Evolutionary conservation across 2,329 filamentous ascomycete genomes (phyloP).

Genomic region (Sarocladium brachiariae): DNA sequence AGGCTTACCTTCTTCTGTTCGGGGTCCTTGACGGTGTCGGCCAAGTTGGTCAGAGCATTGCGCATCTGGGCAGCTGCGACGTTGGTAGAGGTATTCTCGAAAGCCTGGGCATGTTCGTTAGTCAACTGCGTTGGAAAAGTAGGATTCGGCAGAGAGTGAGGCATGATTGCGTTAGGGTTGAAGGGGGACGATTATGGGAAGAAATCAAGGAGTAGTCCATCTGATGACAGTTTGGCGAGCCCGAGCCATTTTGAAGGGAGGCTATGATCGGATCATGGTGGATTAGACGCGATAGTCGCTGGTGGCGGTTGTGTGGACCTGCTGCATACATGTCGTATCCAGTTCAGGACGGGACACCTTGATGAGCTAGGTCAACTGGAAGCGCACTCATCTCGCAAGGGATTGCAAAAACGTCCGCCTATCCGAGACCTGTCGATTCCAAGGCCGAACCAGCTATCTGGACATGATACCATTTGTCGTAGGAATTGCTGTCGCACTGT

Average conservation of each 20-base stretch:
- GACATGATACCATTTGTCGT: not conserved
- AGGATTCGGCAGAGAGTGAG: not conserved
- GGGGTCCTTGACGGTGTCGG: constrained; percentile 81
- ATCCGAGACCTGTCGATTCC: too few species aligned
- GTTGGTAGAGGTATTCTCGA: constrained; percentile 98
- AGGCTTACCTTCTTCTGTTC: constrained; percentile 70
- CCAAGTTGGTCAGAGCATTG: constrained; percentile 87
- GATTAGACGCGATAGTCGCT: not conserved
- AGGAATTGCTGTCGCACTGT: not conserved
- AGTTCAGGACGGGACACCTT: not conserved
- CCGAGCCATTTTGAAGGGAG: not conserved
- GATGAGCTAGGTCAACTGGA: not conserved
- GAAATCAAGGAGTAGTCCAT: not conserved
- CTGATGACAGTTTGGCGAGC: not conserved
- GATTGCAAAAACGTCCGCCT: too few species aligned
- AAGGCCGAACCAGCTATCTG: too few species aligned
- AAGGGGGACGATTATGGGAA: not conserved
- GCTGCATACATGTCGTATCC: constrained; percentile 5
- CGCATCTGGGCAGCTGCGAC: constrained; percentile 99
- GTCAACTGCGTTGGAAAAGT: constrained; percentile 19
- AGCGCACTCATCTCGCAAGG: too few species aligned
- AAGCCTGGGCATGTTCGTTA: constrained; percentile 56
- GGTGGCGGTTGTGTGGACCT: constrained; percentile 7
- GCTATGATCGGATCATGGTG: not conserved
- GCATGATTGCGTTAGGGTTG: not conserved